Evolutionary conservation across 78 protist genomes (phyloP).

Genomic region (Tieghemostelium lacteum): DNA sequence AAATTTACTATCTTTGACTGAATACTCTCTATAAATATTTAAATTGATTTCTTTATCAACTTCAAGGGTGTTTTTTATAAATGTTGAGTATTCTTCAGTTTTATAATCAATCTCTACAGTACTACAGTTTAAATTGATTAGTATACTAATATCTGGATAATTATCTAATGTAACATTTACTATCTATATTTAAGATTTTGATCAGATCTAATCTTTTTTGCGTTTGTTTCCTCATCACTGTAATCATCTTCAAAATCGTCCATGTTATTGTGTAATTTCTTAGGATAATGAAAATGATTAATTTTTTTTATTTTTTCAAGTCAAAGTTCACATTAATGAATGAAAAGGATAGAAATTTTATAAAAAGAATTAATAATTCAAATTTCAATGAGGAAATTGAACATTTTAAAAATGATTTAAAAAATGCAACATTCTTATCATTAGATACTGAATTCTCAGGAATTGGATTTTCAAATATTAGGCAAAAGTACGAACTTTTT

Average conservation of each 20-base stretch:
- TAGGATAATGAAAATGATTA: too few species aligned
- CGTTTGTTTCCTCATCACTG: constrained; percentile 40
- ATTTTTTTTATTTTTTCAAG: too few species aligned
- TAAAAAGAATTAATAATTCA: constrained; percentile 1
- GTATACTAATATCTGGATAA: too few species aligned
- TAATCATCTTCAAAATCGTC: constrained; percentile 65
- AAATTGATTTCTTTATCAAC: constrained; percentile 75
- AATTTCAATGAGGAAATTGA: constrained; percentile 33
- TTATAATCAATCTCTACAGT: constrained; percentile 36
- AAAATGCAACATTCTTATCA: constrained; percentile 28
- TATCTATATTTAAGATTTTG: constrained; percentile 31
- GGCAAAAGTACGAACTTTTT: not conserved
- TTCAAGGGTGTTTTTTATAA: constrained; percentile 34
- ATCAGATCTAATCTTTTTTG: constrained; percentile 4
- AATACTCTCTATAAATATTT: constrained; percentile 54
- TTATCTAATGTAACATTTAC: not conserved
- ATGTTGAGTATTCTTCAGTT: constrained; percentile 25
- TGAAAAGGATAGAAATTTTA: too few species aligned
- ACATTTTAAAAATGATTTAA: constrained; percentile 38
- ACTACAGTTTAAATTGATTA: not conserved
- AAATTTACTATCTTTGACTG: constrained; percentile 18
- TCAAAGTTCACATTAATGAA: too few species aligned
- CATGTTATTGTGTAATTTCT: too few species aligned
- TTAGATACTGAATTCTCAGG: constrained; percentile 72
- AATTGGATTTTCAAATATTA: constrained; percentile 4